Evolutionary conservation across 495 filamentous ascomycete species (phyloP), one percentile per base, ranked within the genome.

Genomic region (Daldinia vernicosa): DNA sequence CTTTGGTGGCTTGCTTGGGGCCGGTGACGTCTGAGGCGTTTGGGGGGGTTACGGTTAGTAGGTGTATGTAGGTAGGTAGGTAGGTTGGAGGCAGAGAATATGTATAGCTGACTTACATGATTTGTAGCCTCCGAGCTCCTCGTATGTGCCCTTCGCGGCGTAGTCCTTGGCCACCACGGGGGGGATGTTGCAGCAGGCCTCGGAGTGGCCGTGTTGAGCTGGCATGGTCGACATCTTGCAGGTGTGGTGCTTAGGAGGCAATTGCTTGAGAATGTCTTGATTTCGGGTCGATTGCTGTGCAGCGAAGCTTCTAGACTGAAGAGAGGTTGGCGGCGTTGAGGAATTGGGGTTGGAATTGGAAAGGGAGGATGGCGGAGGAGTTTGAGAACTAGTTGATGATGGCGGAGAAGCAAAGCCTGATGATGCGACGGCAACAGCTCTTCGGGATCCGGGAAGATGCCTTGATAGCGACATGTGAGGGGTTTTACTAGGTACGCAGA

Each of bases 171-270:
- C 69, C 39, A 90, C 80, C 33, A 92, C 85, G 0, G 92, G 90
- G 0, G 92, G 90, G 43, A 92, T 88, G 67, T 88, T 91, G 77
- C 90, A 92, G 80, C 89, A 92, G 61, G 91, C 91, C 79, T 88
- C 86, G 68, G 78, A 85, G 69, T 88, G 85, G 77, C 83, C 82
- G 77, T 82, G 79, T 72, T 70, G 78, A 11, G 82, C 83, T 58
- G 80, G 80, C 82, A 84, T 84, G 19, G 82, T 80, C 63, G 83
- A 84, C 83, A 85, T 85, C 28, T 72, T 83, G 80, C 78, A 79
- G 69, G 62, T 59, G 61, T 66, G 50, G 61, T 66, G 50, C 62
- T 30, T 54, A 14, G 60, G 43, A 9, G 53, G 40, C 1, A 47
- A 51, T 59, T 64, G 66, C 8, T 62, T 58, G 19, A 63, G 26